phyloP scores from a whole-genome alignment of 495 filamentous ascomycete species.

The Talaromyces ruber region DNA sequence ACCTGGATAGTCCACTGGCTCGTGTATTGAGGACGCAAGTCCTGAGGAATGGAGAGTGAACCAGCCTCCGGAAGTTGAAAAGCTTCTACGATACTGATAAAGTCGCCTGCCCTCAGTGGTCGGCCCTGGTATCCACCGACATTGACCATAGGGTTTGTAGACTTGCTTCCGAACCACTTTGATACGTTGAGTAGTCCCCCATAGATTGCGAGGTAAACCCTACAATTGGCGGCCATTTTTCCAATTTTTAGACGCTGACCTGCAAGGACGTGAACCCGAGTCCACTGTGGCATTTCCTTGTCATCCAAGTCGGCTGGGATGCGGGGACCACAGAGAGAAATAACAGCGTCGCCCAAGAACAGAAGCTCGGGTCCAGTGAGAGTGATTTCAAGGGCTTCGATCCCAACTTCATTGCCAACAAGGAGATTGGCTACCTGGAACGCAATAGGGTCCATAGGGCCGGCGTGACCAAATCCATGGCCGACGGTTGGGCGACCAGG shows the following conservation, averaged over 20 bases:
- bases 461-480: constrained; percentile 39
- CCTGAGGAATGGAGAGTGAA: constrained; percentile 20
- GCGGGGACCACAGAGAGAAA: constrained; percentile 46
- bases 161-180: constrained; percentile 49
- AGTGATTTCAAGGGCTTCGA: constrained; percentile 51
- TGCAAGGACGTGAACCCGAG: constrained; percentile 35
- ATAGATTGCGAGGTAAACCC: constrained; percentile 46
- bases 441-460: constrained; percentile 50
- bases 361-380: constrained; percentile 48
- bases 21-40: constrained; percentile 33
- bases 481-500: constrained; percentile 46
- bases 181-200: constrained; percentile 40
- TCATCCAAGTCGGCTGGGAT: constrained; percentile 41
- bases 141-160: constrained; percentile 44
- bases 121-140: constrained; percentile 55
- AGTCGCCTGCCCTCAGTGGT: constrained; percentile 42
- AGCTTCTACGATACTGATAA: constrained; percentile 24
- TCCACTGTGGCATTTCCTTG: constrained; percentile 42
- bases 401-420: constrained; percentile 43
- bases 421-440: constrained; percentile 47
- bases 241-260: constrained; percentile 49
- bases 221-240: constrained; percentile 23
- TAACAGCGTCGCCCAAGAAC: constrained; percentile 39
- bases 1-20: constrained; percentile 38
- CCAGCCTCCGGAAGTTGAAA: background rate